A percentile compares a stretch with the other conserved stretches of the same genome.
phyloP scores from a whole-genome alignment of 2,329 filamentous ascomycete species.

The Monosporascus sp. region DNA sequence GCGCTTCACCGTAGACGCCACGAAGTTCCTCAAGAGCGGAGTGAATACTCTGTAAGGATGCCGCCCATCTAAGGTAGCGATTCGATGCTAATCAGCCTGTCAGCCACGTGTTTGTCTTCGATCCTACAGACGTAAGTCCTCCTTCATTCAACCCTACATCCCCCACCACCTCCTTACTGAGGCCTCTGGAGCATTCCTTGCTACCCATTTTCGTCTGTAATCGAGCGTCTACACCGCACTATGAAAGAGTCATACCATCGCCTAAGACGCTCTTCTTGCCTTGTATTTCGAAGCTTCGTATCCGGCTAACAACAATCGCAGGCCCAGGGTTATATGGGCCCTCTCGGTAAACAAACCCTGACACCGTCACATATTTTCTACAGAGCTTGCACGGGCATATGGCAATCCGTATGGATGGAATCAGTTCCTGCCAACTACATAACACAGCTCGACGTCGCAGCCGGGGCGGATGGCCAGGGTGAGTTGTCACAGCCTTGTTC shows the following conservation, averaged over 20 bases:
- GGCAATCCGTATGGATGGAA: constrained; percentile 69
- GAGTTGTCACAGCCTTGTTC: constrained; percentile 12
- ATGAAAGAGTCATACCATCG: too few relatives aligned
- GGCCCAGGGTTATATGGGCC: constrained; percentile 42
- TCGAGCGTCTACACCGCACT: too few relatives aligned
- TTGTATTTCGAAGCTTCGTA: not conserved
- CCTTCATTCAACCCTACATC: not conserved
- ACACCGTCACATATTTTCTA: constrained; percentile 62
- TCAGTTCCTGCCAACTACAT: constrained; percentile 53
- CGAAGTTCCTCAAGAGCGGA: constrained; percentile 36
- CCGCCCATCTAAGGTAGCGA: not conserved
- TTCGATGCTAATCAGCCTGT: not conserved
- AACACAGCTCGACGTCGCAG: constrained; percentile 52
- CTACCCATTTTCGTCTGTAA: too few relatives aligned
- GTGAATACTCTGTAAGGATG: constrained; percentile 49
- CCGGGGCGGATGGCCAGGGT: constrained; percentile 49
- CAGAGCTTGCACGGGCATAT: constrained; percentile 67
- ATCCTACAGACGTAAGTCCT: constrained; percentile 53
- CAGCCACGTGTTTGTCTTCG: constrained; percentile 59
- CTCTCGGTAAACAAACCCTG: constrained; percentile 60
- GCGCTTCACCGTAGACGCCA: constrained; percentile 55
- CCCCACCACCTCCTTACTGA: not conserved
- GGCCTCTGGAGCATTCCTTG: not conserved
- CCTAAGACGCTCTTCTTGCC: not conserved
- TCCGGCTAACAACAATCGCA: not conserved